Conservation (phyloP, 73 alveolate species). For the Symbiodinium pilosum region DNA sequence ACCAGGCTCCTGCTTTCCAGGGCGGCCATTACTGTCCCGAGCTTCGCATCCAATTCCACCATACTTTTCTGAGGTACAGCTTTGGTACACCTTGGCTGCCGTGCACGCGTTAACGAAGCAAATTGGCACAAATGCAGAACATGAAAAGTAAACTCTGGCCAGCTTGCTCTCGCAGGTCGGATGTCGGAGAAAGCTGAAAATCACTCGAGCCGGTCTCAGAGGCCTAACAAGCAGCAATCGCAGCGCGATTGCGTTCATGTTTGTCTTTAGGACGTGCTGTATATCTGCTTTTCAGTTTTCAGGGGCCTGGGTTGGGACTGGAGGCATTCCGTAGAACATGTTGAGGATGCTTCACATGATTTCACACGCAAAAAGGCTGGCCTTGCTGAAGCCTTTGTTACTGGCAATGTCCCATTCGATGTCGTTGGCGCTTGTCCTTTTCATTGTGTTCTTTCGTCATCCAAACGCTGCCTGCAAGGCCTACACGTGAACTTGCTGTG, state of each 20-base stretch:
- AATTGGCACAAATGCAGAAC: not conserved
- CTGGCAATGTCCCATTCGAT: not conserved
- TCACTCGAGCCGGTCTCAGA: not conserved
- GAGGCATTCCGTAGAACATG: no score
- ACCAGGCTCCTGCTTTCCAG: constrained; percentile 47
- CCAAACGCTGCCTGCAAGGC: not conserved
- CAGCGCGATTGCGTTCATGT: no score
- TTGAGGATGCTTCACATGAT: no score
- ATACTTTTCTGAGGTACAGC: constrained; percentile 53
- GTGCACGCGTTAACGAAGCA: not conserved
- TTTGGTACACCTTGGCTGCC: constrained; percentile 9
- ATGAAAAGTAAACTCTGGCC: not conserved
- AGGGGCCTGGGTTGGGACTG: not conserved
- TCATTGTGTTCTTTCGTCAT: not conserved
- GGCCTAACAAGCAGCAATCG: no score
- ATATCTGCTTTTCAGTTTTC: no score
- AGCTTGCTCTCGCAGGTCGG: not conserved
- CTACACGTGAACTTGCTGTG: not conserved
- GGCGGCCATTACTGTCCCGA: constrained; percentile 39
- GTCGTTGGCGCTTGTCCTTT: not conserved
- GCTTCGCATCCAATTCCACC: constrained; percentile 59
- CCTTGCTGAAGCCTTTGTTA: constrained; percentile 10
- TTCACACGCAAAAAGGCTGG: not conserved
- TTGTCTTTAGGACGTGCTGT: no score
- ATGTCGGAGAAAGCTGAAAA: not conserved